Evolutionary conservation across 139 green algal genomes (phyloP), one percentile per base, ranked within the genome.

Genomic region (Micractinium conductrix): DNA sequence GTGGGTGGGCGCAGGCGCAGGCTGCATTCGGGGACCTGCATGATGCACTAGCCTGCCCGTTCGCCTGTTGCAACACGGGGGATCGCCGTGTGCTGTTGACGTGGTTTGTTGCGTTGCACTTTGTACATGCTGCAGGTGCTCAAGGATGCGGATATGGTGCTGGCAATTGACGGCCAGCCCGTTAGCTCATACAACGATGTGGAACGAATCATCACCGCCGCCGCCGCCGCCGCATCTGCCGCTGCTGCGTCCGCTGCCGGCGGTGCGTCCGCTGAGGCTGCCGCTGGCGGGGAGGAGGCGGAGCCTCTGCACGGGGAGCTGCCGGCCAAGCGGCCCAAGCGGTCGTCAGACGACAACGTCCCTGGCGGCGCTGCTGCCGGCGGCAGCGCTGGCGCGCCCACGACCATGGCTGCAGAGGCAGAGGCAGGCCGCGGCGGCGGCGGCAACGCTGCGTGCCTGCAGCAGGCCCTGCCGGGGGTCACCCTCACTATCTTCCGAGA

Each of bases 121-220:
- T 26, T 30, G 5, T 8, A 45, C 70, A 26, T 38, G 40, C 35
- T 71, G 48, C 76, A 89, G 30, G 89, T 95, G 28, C 90, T 98
- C 17, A 67, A 90, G 40, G 90, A 92, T 28, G 95, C 93, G 0
- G 95, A 98, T 87, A 92, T 98, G 85, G 45, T 98, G 44, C 87
- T 98, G 35, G 92, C 93, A 14, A 90, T 97, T 24, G 83, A 86
- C 60, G 91, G 91, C 35, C 81, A 86, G 33, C 91, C 94, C 1
- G 92, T 98, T 26, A 93, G 85, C 17, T 92, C 86, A 84, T 97
- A 94, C 74, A 44, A 65, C 0, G 92, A 94, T 73, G 90, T 98
- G 44, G 93, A 98, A 76, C 24, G 72, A 50, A 48, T 85, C 65
- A 84, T 86, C 4, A 44, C 53, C 16, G 16, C 68, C 1, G 70